These are phyloP conservation scores for Calonectria fujianensis DNA, from an alignment of 2,329 filamentous ascomycete genomes.

Conservation along the genomic window DNA sequence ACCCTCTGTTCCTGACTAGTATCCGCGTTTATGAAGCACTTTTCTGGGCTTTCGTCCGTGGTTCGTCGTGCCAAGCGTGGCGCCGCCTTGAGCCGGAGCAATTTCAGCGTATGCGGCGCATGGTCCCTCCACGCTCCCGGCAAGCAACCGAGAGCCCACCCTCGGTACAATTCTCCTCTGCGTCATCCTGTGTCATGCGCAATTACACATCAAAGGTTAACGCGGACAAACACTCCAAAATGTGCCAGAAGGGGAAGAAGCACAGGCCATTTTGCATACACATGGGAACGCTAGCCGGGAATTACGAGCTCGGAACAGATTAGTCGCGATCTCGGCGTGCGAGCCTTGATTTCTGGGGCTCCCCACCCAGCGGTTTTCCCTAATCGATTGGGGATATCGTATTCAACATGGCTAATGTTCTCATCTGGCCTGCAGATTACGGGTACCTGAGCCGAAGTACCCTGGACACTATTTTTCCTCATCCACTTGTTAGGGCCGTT, in stretches of 20 bases:
- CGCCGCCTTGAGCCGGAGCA: neutral
- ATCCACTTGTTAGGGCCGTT: neutral
- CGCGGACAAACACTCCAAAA: neutral
- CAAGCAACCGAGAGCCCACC: slow-evolving; percentile 11
- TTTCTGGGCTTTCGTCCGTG: slow-evolving; percentile 6
- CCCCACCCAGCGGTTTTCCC: neutral
- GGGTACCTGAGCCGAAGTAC: slow-evolving; percentile 10
- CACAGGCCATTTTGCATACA: slow-evolving; percentile 13
- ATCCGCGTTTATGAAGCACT: slow-evolving; percentile 1
- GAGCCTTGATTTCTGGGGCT: slow-evolving; percentile 23
- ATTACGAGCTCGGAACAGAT: slow-evolving; percentile 18
- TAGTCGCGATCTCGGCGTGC: slow-evolving; percentile 7
- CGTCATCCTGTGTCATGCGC: neutral
- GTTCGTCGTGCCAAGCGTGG: neutral
- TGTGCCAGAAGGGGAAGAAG: neutral
- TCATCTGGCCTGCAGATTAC: neutral
- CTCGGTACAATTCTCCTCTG: neutral
- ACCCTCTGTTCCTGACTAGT: neutral
- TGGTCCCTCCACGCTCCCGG: neutral
- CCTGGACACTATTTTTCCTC: neutral
- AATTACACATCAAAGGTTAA: neutral
- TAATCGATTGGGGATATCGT: slow-evolving; percentile 9
- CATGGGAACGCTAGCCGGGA: slow-evolving; percentile 16
- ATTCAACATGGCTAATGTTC: neutral
- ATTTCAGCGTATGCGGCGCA: slow-evolving; percentile 30